These are phyloP conservation scores for Alternaria burnsii DNA, from an alignment of 2,329 filamentous ascomycete species.

Conservation along the genomic window DNA sequence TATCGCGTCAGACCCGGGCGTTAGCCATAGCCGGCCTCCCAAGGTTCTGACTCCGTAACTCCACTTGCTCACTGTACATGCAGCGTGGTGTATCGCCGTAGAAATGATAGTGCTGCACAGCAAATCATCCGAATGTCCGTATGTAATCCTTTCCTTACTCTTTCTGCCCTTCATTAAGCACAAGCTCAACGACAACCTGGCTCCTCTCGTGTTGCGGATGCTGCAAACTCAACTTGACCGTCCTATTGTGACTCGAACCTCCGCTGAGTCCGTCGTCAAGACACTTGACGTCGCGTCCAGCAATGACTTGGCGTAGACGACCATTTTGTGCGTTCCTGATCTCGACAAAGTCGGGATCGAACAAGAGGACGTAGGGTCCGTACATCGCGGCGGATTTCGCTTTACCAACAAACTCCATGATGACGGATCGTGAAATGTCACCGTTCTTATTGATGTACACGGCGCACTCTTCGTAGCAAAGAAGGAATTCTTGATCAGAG, in stretches of 20 bases:
- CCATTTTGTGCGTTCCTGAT: slow-evolving; percentile 97
- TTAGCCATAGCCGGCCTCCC: background rate
- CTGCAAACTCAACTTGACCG: slow-evolving; percentile 93
- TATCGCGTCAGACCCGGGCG: background rate
- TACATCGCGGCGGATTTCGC: slow-evolving; percentile 88
- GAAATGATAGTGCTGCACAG: background rate
- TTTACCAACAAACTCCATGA: slow-evolving; percentile 99
- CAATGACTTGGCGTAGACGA: slow-evolving; percentile 89
- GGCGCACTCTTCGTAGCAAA: slow-evolving; percentile 94
- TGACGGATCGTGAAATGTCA: slow-evolving; percentile 89
- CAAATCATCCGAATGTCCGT: background rate
- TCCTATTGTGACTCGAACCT: slow-evolving; percentile 63
- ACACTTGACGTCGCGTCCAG: slow-evolving; percentile 86
- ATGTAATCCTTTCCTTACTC: slow-evolving; percentile 48
- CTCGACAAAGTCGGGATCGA: slow-evolving; percentile 96
- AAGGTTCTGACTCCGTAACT: slow-evolving; percentile 2
- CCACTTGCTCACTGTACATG: background rate
- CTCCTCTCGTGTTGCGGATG: slow-evolving; percentile 86
- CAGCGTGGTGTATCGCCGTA: background rate
- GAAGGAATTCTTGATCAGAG: slow-evolving; percentile 79
- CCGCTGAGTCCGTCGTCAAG: slow-evolving; percentile 72
- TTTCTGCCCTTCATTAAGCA: slow-evolving; percentile 86
- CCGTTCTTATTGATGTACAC: slow-evolving; percentile 99
- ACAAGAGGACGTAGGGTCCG: slow-evolving; percentile 88
- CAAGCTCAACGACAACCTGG: slow-evolving; percentile 90